These are phyloP conservation scores for Colletotrichum ledebouriae DNA, from an alignment of 2,329 filamentous ascomycete species.

Conservation along the genomic window DNA sequence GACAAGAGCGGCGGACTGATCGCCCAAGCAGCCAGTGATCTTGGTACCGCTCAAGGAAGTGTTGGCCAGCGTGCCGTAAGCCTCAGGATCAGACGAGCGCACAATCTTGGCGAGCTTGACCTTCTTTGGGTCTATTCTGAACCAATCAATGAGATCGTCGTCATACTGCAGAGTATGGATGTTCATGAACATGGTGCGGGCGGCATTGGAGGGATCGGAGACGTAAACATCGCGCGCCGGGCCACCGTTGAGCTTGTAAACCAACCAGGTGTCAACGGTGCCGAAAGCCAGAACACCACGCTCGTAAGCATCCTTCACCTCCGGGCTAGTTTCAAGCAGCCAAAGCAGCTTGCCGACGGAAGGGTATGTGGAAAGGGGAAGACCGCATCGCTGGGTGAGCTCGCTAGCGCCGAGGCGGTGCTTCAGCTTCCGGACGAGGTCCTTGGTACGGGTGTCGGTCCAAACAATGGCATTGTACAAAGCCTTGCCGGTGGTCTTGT, in stretches of 20 bases:
- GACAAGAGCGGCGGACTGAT: constrained; percentile 85
- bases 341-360: constrained; percentile 84
- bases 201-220: constrained; percentile 86
- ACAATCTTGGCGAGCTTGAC: constrained; percentile 82
- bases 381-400: constrained; percentile 76
- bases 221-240: constrained; percentile 75
- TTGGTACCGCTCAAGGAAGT: constrained; percentile 75
- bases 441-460: constrained; percentile 84
- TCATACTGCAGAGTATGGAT: constrained; percentile 82
- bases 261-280: constrained; percentile 84
- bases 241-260: constrained; percentile 84
- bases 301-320: constrained; percentile 79
- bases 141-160: constrained; percentile 79
- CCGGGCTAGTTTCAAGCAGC: constrained; percentile 77
- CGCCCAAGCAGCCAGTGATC: constrained; percentile 84
- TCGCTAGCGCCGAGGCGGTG: constrained; percentile 74
- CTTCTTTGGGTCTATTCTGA: constrained; percentile 77
- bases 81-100: constrained; percentile 76
- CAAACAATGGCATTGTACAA: constrained; percentile 87
- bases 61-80: constrained; percentile 74
- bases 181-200: constrained; percentile 90
- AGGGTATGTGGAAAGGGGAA: constrained; percentile 86
- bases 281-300: constrained; percentile 80
- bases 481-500: constrained; percentile 80
- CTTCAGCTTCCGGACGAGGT: constrained; percentile 81